These are phyloP conservation scores for Syzygium aqueum DNA, from an alignment of 345 rosid genomes.

Conservation along the genomic window DNA sequence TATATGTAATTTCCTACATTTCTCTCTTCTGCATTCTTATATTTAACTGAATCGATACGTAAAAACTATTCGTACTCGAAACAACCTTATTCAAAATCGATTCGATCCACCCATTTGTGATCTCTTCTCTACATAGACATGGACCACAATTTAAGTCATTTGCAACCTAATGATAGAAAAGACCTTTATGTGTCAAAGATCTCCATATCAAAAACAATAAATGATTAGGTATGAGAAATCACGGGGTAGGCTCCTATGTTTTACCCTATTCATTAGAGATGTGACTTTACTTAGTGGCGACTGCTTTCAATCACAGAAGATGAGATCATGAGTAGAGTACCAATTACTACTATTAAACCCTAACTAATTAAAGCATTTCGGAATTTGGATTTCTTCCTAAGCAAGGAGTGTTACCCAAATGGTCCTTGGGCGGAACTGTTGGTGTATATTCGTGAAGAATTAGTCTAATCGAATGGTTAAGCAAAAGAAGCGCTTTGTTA, in stretches of 20 bases:
- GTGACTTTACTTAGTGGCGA: neutral
- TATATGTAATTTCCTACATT: too few species aligned
- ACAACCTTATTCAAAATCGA: neutral
- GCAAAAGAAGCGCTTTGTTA: neutral
- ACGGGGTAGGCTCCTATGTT: neutral
- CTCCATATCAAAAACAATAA: neutral
- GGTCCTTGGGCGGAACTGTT: neutral
- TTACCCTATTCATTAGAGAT: neutral
- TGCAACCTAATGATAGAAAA: neutral
- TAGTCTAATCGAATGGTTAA: neutral
- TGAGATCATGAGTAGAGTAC: neutral
- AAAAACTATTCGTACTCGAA: neutral
- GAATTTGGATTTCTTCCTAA: neutral
- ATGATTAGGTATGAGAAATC: neutral
- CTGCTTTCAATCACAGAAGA: neutral
- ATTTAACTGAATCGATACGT: neutral
- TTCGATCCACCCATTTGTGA: neutral
- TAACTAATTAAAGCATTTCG: neutral
- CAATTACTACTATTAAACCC: neutral
- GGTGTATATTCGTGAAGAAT: neutral
- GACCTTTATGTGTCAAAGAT: neutral
- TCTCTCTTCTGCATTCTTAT: too few species aligned
- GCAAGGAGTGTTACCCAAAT: neutral
- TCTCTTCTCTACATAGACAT: neutral
- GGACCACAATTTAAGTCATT: neutral